phyloP scores from a whole-genome alignment of 164 flowering plant species.

The Cinnamomum chago region DNA sequence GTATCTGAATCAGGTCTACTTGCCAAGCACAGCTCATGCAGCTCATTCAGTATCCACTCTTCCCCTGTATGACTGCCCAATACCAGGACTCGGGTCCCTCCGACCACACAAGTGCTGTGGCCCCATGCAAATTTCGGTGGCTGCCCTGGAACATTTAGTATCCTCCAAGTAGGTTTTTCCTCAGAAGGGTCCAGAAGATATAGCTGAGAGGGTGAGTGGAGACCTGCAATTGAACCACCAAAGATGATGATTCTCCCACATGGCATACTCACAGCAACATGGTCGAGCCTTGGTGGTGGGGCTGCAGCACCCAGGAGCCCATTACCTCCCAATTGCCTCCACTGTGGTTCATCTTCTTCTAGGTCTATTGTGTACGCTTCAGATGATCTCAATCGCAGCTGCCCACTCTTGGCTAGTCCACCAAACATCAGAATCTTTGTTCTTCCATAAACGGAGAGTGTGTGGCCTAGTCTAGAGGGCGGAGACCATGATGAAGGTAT shows the following conservation, averaged over 20 bases:
- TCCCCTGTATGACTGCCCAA: slow-evolving; percentile 84
- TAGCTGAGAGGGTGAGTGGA: slow-evolving; percentile 84
- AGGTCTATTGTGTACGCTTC: slow-evolving; percentile 81
- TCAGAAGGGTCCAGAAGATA: slow-evolving; percentile 78
- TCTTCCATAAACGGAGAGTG: slow-evolving; percentile 73
- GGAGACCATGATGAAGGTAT: slow-evolving; percentile 69
- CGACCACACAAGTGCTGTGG: slow-evolving; percentile 87
- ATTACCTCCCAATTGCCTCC: slow-evolving; percentile 65
- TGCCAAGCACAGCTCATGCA: slow-evolving; percentile 76
- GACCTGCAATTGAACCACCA: slow-evolving; percentile 83
- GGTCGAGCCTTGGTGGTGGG: slow-evolving; percentile 88
- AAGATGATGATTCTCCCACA: slow-evolving; percentile 79
- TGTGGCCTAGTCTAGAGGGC: slow-evolving; percentile 77
- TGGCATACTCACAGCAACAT: slow-evolving; percentile 88
- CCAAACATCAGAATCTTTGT: slow-evolving; percentile 85
- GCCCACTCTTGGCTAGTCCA: slow-evolving; percentile 82
- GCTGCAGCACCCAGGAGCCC: slow-evolving; percentile 55
- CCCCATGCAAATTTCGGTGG: slow-evolving; percentile 93
- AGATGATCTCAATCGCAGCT: slow-evolving; percentile 60
- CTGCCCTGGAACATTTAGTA: slow-evolving; percentile 75
- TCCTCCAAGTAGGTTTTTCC: slow-evolving; percentile 86
- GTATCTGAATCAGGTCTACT: slow-evolving; percentile 54
- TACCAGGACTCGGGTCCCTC: slow-evolving; percentile 78
- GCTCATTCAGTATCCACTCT: slow-evolving; percentile 81
- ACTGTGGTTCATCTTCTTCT: slow-evolving; percentile 57